phyloP scores from a whole-genome alignment of 768 basidiomycete species.

The Naganishia randhawae region DNA sequence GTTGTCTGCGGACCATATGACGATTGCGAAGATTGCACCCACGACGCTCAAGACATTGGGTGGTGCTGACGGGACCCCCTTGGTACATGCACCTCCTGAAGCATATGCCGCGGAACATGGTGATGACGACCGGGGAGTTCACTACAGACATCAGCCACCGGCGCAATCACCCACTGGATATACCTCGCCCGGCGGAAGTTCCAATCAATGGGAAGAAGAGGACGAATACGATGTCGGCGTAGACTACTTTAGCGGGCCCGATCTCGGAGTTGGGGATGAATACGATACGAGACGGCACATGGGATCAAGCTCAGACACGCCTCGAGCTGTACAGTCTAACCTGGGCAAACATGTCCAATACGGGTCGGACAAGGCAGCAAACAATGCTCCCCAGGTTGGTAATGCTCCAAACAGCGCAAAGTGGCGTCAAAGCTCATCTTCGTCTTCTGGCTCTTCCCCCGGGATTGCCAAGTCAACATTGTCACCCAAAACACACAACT shows the following conservation, averaged over 20 bases:
- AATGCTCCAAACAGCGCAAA: conserved; percentile 16
- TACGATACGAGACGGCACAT: conserved; percentile 41
- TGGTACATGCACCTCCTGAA: conserved; percentile 50
- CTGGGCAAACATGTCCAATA: conserved; percentile 42
- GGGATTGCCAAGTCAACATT: conserved; percentile 25
- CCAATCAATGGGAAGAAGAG: conserved; percentile 51
- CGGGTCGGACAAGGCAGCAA: conserved; percentile 2
- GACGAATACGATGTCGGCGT: conserved; percentile 55
- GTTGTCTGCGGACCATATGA: conserved; percentile 56
- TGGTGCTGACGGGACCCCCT: conserved; percentile 44
- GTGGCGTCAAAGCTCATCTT: conserved; percentile 29
- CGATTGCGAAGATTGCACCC: conserved; percentile 69
- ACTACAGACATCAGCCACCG: conserved; percentile 28
- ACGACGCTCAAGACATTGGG: conserved; percentile 77
- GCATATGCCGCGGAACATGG: conserved; percentile 36
- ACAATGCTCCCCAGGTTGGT: not conserved
- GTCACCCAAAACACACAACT: conserved; percentile 51
- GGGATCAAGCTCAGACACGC: conserved; percentile 13
- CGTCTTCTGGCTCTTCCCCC: conserved; percentile 8
- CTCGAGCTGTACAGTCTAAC: conserved; percentile 43
- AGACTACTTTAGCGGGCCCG: conserved; percentile 63
- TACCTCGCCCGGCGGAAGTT: conserved; percentile 29
- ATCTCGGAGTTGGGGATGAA: conserved; percentile 56
- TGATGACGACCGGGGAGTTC: conserved; percentile 20
- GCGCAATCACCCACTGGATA: conserved; percentile 28